phyloP scores from a whole-genome alignment of 495 filamentous ascomycete genomes.

The Parmelia sp. region DNA sequence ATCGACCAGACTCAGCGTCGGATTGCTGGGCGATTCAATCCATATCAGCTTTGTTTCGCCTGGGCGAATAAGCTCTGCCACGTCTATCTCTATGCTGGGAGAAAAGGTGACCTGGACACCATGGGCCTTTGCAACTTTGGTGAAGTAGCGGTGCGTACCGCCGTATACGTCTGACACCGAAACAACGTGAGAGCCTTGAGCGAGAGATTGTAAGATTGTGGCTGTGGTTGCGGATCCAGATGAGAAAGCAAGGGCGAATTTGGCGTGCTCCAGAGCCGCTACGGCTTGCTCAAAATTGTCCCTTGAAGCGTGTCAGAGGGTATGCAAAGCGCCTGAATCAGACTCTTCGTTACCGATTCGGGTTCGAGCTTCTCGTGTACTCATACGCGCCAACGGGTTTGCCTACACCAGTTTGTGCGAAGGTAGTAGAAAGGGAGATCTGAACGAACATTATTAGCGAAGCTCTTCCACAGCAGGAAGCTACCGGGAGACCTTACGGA shows the following conservation, averaged over 20 bases:
- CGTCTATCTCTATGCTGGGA: conserved; percentile 79
- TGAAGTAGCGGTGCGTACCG: conserved; percentile 98
- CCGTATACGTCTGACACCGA: conserved; percentile 97
- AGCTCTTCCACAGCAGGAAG: conserved; percentile 5
- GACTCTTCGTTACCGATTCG: conserved; percentile 57
- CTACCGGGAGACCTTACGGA: conserved; percentile 42
- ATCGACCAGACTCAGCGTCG: conserved; percentile 85
- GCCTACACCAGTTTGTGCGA: conserved; percentile 77
- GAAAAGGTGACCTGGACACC: conserved; percentile 93
- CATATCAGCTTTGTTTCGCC: conserved; percentile 86
- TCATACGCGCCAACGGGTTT: conserved; percentile 81
- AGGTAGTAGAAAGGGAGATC: conserved; percentile 95
- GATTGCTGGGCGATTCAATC: conserved; percentile 95
- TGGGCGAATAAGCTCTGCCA: conserved; percentile 73
- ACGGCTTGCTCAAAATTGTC: conserved; percentile 89
- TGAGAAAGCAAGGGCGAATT: conserved; percentile 88
- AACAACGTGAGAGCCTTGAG: conserved; percentile 86
- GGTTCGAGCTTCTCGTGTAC: conserved; percentile 87
- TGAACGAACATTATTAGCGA: conserved; percentile 29
- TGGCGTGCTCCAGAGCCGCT: conserved; percentile 85
- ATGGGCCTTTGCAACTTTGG: conserved; percentile 90
- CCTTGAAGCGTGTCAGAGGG: conserved; percentile 29
- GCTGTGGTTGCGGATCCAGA: conserved; percentile 94
- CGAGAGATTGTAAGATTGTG: conserved; percentile 84
- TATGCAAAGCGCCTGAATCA: background rate